Evolutionary conservation across 768 basidiomycete species (phyloP).

Genomic region (Leucogyrophana mollusca): DNA sequence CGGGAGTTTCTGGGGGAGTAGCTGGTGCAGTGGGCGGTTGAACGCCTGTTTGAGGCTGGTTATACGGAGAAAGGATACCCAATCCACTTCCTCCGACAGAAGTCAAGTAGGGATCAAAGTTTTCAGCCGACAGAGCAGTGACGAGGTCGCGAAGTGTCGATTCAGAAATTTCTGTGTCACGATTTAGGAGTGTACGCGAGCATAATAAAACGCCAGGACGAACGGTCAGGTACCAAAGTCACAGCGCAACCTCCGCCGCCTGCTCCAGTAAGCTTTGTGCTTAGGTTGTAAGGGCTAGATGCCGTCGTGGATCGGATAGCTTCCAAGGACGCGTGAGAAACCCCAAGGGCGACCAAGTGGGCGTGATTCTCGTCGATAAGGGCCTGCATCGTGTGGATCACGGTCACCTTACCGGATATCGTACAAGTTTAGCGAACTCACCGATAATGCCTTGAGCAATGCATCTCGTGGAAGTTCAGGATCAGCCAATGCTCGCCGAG

Average conservation of each 20-base stretch:
- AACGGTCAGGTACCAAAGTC: constrained; percentile 92
- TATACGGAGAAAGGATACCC: constrained; percentile 73
- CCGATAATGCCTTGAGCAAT: constrained; percentile 67
- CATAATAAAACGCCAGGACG: constrained; percentile 23
- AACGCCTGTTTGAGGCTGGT: constrained; percentile 29
- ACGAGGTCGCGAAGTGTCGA: constrained; percentile 58
- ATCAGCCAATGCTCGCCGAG: constrained; percentile 70
- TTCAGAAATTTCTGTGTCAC: constrained; percentile 65
- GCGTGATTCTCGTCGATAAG: constrained; percentile 89
- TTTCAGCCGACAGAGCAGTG: constrained; percentile 44
- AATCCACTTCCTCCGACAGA: constrained; percentile 92
- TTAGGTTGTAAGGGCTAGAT: constrained; percentile 62
- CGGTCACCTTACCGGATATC: neutral
- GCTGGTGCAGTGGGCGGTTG: constrained; percentile 11
- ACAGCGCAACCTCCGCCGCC: constrained; percentile 99
- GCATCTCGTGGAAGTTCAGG: constrained; percentile 64
- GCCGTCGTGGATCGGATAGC: constrained; percentile 70
- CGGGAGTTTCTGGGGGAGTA: constrained; percentile 28
- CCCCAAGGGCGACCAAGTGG: constrained; percentile 80
- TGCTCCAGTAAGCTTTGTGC: constrained; percentile 96
- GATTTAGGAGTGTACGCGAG: neutral
- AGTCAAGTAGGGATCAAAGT: constrained; percentile 85
- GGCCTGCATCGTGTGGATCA: constrained; percentile 39
- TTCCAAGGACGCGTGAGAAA: constrained; percentile 90
- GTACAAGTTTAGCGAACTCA: constrained; percentile 37